Conservation (phyloP, 805 yeast genomes). For the Nakazawaea holstii region DNA sequence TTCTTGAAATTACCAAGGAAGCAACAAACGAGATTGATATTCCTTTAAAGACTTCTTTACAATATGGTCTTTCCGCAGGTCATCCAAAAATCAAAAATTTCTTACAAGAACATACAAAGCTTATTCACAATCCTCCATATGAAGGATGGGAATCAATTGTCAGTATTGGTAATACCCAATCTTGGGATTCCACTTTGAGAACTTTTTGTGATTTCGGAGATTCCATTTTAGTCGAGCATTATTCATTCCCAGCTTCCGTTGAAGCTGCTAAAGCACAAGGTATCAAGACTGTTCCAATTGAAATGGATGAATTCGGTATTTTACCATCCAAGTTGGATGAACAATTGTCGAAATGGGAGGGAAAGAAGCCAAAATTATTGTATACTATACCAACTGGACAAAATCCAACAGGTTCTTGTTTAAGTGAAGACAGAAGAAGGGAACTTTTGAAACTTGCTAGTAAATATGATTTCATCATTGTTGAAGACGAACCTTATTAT, state of each 20-base stretch:
- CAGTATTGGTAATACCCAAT: constrained; percentile 85
- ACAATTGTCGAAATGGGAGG: constrained; percentile 56
- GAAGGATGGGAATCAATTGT: constrained; percentile 70
- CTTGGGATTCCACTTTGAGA: constrained; percentile 81
- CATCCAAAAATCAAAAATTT: constrained; percentile 64
- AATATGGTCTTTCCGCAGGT: constrained; percentile 86
- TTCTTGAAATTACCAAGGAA: constrained; percentile 34
- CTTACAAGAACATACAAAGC: constrained; percentile 68
- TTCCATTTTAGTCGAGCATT: constrained; percentile 69
- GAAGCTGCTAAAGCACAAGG: constrained; percentile 63
- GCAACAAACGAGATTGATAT: constrained; percentile 47
- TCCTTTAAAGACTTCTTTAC: constrained; percentile 81
- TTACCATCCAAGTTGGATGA: constrained; percentile 52
- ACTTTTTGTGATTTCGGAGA: constrained; percentile 56
- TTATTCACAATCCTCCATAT: constrained; percentile 46
- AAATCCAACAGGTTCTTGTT: constrained; percentile 93
- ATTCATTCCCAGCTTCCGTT: constrained; percentile 69
- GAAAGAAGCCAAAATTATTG: constrained; percentile 64
- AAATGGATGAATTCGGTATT: constrained; percentile 62
- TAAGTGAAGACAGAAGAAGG: constrained; percentile 70
- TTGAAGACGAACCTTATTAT: constrained; percentile 98
- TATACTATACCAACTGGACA: constrained; percentile 96
- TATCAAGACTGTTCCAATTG: constrained; percentile 57
- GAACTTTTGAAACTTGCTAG: constrained; percentile 73
- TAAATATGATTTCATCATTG: constrained; percentile 78